Evolutionary conservation across 106 monocot species (phyloP), one percentile per base, ranked within the genome.

Genomic region (Xerophyta viscosa): DNA sequence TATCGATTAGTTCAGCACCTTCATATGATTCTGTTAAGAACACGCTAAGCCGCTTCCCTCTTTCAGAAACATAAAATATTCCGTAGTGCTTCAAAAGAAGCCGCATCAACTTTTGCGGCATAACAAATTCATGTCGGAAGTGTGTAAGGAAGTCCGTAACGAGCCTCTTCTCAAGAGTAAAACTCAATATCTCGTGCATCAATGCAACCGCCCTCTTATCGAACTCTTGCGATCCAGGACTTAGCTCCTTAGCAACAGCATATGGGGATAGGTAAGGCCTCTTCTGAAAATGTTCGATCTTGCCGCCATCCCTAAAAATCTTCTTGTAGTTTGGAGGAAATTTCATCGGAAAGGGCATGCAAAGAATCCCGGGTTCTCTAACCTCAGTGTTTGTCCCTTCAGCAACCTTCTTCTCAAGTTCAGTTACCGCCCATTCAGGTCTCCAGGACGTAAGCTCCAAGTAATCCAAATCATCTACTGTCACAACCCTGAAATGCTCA

Each of bases 71-170:
- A 64, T 96, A 88, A 70, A 88, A 96, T 19, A 94, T 84, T 14
- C 77, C 93, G 52, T 67, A 80, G 42, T 94, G 88, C 66, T 84
- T 94, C 72, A 94, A 57, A 9, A 94, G 72, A 49, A 94, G 61
- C 67, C 93, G 77, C 93, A 88, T 94, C 54, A 94, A 50, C 37
- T 88, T 96, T 50, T 96, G 94, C 6, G 88, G 88, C 94, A 96
- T 88, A 37, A 73, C 57, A 71, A 96, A 82, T 54, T 96, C 84
- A 12, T 48, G 59, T 8, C 88, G 68, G 23, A 96, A 96, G 52
- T 96, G 88, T 14, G 88, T 96, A 48, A 96, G 78, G 33, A 81
- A 81, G 52, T 88, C 88, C 0, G 84, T 85, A 20, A 88, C 94
- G 29, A 96, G 64, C 62, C 94, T 81, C 66, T 84, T 96, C 52